These are phyloP conservation scores for Phytophthora citrophthora DNA, from an alignment of 352 stramenopile genomes.

Conservation along the genomic window DNA sequence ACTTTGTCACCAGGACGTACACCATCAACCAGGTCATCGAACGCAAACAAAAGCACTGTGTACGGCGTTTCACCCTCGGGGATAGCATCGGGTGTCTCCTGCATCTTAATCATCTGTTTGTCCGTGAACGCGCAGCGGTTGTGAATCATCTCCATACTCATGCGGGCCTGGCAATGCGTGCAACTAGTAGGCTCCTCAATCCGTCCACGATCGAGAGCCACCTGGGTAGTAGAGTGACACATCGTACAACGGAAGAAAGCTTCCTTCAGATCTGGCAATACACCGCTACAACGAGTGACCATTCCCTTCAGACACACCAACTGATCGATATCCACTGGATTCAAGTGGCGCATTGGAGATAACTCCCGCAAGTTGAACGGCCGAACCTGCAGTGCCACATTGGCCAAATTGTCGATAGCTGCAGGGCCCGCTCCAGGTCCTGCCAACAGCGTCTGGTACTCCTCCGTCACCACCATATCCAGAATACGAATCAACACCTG, in stretches of 20 bases:
- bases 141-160: slow-evolving; percentile 97
- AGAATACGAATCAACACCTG: slow-evolving; percentile 96
- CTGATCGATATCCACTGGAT: slow-evolving; percentile 97
- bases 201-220: slow-evolving; percentile 94
- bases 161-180: slow-evolving; percentile 84
- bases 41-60: slow-evolving; percentile 97
- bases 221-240: slow-evolving; percentile 90
- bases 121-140: slow-evolving; percentile 98
- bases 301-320: slow-evolving; percentile 98
- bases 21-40: slow-evolving; percentile 98
- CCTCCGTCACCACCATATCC: slow-evolving; percentile 95
- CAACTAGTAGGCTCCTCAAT: slow-evolving; percentile 96
- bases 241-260: slow-evolving; percentile 97
- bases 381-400: slow-evolving; percentile 93
- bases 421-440: slow-evolving; percentile 28
- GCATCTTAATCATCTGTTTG: slow-evolving; percentile 98
- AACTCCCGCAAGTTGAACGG: slow-evolving; percentile 96
- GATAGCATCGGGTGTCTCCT: slow-evolving; percentile 98
- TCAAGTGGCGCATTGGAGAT: slow-evolving; percentile 95
- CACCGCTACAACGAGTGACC: slow-evolving; percentile 95
- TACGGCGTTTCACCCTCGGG: slow-evolving; percentile 99
- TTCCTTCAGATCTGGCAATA: slow-evolving; percentile 99
- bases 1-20: slow-evolving; percentile 97
- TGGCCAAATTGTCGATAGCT: slow-evolving; percentile 53
- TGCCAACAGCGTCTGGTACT: slow-evolving; percentile 74